Base-by-base conservation (phyloP, 768 basidiomycete species). In the Asterophora lycoperdoides region DNA sequence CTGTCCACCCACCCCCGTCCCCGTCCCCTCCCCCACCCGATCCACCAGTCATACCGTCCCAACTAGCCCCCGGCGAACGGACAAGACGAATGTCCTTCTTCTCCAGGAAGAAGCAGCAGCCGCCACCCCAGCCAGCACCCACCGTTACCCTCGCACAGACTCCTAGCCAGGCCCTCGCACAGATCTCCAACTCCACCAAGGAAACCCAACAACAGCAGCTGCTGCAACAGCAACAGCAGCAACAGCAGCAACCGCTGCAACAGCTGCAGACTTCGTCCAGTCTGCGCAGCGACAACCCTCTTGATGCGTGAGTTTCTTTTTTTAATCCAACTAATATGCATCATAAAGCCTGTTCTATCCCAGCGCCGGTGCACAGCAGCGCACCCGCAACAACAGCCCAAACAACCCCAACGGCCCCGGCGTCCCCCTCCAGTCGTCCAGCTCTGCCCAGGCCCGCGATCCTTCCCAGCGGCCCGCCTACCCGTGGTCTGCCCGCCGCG, bases 41-140 rank as follows among this genome's bases (percentile, higher is more conserved):
- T 46, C 46, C 47, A 50, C 54, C 78, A 77, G 69, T 78, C 80
- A 85, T 84, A 77, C 76, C 81, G 80, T 86, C 79, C 64, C 67
- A 85, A 67, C 41, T 46, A 46, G 56, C 50, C 78, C 79, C 86
- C 65, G 72, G 74, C 56, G 63, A 65, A 64, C 77, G 79, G 68
- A 61, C 79, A 56, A 72, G 83, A 67, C 84, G 84, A 81, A 92
- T 92, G 89, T 89, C 88, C 78, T 92, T 90, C 87, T 92, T 92
- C 80, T 85, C 81, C 37, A 79, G 87, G 79, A 89, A 83, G 84
- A 90, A 88, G 79, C 78, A 83, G 55, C 75, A 79, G 45, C 78
- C 70, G 42, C 68, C 70, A 56, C 68, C 67, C 18, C 76, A 76
- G 56, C 67, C 69, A 46, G 57, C 70, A 20, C 56, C 77, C 26